Percentiles rank a stretch among this genome's conserved stretches.
Evolutionary conservation across 139 green algal species (phyloP).

Genomic region (Chlorella sorokiniana): DNA sequence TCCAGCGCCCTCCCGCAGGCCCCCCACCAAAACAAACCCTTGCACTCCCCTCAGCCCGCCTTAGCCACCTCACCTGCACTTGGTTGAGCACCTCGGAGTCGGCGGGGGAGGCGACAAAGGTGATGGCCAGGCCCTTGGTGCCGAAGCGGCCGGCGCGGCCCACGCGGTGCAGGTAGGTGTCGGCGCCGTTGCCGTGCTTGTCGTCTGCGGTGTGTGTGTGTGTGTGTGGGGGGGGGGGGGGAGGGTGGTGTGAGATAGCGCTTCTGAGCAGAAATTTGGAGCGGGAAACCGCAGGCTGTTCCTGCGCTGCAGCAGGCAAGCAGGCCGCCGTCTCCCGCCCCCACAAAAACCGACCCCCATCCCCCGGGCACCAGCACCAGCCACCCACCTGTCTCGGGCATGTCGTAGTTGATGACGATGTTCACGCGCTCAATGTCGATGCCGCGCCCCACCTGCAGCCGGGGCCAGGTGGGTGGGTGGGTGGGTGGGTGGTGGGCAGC

Average conservation of each 20-base stretch:
- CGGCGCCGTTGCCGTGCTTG: slow-evolving; percentile 88
- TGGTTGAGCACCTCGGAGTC: slow-evolving; percentile 68
- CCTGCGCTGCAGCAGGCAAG: not conserved
- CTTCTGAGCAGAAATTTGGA: too few relatives aligned
- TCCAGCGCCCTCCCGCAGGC: not conserved
- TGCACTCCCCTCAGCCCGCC: not conserved
- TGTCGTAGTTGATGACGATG: slow-evolving; percentile 99
- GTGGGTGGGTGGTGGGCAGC: not conserved
- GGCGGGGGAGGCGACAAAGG: slow-evolving; percentile 91
- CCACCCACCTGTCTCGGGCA: slow-evolving; percentile 85
- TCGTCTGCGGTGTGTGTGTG: slow-evolving; percentile 58
- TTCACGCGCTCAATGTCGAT: slow-evolving; percentile 99
- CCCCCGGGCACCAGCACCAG: too few relatives aligned
- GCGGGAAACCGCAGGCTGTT: not conserved
- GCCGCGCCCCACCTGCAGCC: slow-evolving; percentile 89
- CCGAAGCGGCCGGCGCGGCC: slow-evolving; percentile 97
- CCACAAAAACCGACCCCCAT: not conserved
- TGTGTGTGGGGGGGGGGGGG: not conserved
- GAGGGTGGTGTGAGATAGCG: not conserved
- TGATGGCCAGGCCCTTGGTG: slow-evolving; percentile 99
- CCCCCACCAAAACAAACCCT: not conserved
- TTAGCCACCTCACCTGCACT: slow-evolving; percentile 1
- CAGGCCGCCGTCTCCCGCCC: not conserved
- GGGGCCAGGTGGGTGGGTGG: not conserved
- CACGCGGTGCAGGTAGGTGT: slow-evolving; percentile 99